A percentile compares a stretch with the other conserved stretches of the same genome.
These are phyloP conservation scores for Cryphonectria radicalis DNA, from an alignment of 2,329 filamentous ascomycete species.

Conservation along the genomic window DNA sequence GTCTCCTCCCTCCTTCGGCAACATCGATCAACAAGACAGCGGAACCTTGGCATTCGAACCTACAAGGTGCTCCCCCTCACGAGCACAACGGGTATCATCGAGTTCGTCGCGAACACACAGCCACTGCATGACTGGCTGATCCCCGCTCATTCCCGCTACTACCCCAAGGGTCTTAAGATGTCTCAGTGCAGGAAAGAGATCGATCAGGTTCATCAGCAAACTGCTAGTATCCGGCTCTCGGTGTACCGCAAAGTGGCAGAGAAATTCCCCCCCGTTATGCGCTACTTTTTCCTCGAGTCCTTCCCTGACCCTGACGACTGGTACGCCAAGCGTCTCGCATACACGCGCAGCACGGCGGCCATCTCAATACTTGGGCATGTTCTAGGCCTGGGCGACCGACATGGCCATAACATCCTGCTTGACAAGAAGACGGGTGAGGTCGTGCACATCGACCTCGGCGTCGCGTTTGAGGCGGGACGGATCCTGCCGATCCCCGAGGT, in stretches of 20 bases:
- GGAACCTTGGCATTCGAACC: conserved; percentile 87
- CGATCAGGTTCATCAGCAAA: conserved; percentile 69
- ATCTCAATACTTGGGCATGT: conserved; percentile 95
- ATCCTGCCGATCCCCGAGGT: conserved; percentile 95
- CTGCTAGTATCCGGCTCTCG: conserved; percentile 71
- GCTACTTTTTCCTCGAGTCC: conserved; percentile 95
- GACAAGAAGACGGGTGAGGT: conserved; percentile 90
- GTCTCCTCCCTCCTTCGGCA: conserved; percentile 88
- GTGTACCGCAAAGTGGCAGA: conserved; percentile 79
- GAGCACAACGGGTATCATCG: conserved; percentile 84
- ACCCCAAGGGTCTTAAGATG: conserved; percentile 80
- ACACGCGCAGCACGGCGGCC: conserved; percentile 90
- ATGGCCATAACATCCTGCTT: conserved; percentile 95
- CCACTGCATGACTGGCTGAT: conserved; percentile 91
- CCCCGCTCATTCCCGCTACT: conserved; percentile 85
- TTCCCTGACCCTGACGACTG: conserved; percentile 95
- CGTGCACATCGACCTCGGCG: conserved; percentile 94
- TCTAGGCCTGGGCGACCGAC: conserved; percentile 88
- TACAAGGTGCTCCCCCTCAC: conserved; percentile 96
- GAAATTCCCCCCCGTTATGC: conserved; percentile 88
- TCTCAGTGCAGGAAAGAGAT: conserved; percentile 81
- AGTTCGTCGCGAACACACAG: conserved; percentile 93
- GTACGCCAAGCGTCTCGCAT: conserved; percentile 87
- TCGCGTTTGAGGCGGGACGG: conserved; percentile 95
- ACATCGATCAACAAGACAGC: conserved; percentile 84